A percentile compares a stretch with the other conserved stretches of the same genome.
These are phyloP conservation scores for Backusella sp. DNA, from an alignment of 192 early-diverging fungal species.

Conservation along the genomic window DNA sequence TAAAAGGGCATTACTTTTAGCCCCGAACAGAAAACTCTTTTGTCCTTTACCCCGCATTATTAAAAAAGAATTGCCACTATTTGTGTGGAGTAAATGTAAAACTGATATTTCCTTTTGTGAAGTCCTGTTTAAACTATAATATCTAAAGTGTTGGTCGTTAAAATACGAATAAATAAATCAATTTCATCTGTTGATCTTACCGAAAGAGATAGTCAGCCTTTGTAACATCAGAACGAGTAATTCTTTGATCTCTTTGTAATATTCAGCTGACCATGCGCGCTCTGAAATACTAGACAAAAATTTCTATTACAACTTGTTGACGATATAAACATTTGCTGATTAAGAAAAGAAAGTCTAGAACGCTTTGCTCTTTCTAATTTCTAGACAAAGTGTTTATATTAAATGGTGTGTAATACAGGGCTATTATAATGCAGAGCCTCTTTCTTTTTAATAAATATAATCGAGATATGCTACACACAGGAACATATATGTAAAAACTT, in stretches of 20 bases:
- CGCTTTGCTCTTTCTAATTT: neutral
- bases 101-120: neutral
- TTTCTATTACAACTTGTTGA: neutral
- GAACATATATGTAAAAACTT: neutral
- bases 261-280: neutral
- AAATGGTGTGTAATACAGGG: too few relatives aligned
- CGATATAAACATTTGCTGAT: neutral
- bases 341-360: neutral
- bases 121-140: neutral
- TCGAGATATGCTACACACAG: too few relatives aligned
- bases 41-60: neutral
- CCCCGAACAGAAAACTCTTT: neutral
- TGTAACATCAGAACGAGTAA: neutral
- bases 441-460: too few relatives aligned
- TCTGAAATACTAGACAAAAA: neutral
- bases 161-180: neutral
- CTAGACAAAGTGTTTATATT: too few relatives aligned
- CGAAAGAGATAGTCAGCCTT: neutral
- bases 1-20: neutral
- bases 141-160: neutral
- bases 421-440: too few relatives aligned
- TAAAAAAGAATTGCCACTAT: neutral
- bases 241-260: neutral
- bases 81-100: neutral
- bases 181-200: neutral